A percentile compares a stretch with the other conserved stretches of the same genome.
Evolutionary conservation across 176 grass and related monocot species (phyloP).

Genomic region (Eragrostis nindensis): DNA sequence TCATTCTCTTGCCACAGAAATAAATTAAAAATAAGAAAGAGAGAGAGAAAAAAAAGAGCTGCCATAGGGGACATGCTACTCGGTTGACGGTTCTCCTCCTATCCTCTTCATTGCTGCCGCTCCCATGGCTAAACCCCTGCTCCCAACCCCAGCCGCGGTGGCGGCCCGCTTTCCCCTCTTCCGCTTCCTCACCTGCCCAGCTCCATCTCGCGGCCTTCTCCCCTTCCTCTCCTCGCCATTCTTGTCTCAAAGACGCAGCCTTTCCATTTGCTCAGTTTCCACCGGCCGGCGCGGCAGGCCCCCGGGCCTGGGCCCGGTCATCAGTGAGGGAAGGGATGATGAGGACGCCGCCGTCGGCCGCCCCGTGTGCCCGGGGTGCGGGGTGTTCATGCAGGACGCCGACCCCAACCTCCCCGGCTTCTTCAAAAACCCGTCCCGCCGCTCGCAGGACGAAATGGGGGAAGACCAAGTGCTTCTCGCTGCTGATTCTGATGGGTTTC

Average conservation of each 20-base stretch:
- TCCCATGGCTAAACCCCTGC: slow-evolving; percentile 48
- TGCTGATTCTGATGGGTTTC: slow-evolving; percentile 23
- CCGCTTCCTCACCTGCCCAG: neutral
- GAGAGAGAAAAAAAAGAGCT: too few species aligned
- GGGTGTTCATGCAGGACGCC: slow-evolving; percentile 88
- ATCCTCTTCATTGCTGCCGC: slow-evolving; percentile 24
- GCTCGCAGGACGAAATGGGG: slow-evolving; percentile 24
- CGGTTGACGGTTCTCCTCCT: neutral
- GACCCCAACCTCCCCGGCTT: slow-evolving; percentile 78
- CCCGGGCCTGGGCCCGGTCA: slow-evolving; percentile 31
- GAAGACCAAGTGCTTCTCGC: neutral
- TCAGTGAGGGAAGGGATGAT: slow-evolving; percentile 49
- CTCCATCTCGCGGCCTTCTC: slow-evolving; percentile 20
- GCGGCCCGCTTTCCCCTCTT: slow-evolving; percentile 26
- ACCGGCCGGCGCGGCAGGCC: slow-evolving; percentile 13
- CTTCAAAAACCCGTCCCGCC: slow-evolving; percentile 65
- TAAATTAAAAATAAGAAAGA: too few species aligned
- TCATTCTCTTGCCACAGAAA: too few species aligned
- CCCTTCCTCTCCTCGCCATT: neutral
- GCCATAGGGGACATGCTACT: too few species aligned
- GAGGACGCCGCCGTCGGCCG: slow-evolving; percentile 30
- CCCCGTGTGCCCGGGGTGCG: slow-evolving; percentile 73
- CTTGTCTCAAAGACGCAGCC: slow-evolving; percentile 10
- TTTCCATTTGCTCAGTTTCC: slow-evolving; percentile 12
- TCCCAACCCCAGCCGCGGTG: neutral